These are phyloP conservation scores for Leccinellum rugosiceps DNA, from an alignment of 768 basidiomycete genomes.

Conservation along the genomic window DNA sequence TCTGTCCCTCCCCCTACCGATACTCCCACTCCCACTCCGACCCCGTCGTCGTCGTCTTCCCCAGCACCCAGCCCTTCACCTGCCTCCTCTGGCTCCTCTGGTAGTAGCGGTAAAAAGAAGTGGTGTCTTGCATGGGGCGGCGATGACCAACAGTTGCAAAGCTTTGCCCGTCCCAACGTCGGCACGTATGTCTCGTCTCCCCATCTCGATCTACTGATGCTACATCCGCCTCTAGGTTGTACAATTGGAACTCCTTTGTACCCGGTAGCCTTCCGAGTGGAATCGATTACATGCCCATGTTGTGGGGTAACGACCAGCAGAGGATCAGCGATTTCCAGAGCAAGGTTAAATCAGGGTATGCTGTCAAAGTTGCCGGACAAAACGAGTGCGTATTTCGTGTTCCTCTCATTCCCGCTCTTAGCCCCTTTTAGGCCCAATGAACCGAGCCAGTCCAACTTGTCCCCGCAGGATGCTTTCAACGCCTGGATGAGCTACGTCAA, in stretches of 20 bases:
- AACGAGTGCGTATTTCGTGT: conserved; percentile 62
- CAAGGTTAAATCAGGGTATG: conserved; percentile 48
- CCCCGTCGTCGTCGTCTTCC: conserved; percentile 13
- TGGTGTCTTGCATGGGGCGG: conserved; percentile 66
- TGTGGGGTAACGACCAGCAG: conserved; percentile 51
- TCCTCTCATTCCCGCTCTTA: conserved; percentile 6
- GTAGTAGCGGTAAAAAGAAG: conserved; percentile 36
- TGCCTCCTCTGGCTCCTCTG: background rate
- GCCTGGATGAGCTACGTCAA: conserved; percentile 63
- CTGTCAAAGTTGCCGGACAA: conserved; percentile 48
- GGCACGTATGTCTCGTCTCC: conserved; percentile 34
- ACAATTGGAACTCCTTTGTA: conserved; percentile 63
- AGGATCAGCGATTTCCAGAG: conserved; percentile 44
- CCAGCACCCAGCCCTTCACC: conserved; percentile 15
- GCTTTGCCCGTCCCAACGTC: conserved; percentile 45
- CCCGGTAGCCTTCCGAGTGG: conserved; percentile 38
- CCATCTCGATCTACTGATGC: background rate
- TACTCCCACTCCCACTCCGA: background rate
- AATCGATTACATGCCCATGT: conserved; percentile 55
- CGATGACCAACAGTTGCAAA: conserved; percentile 41
- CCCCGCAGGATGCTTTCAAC: conserved; percentile 41
- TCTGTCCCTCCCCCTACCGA: background rate
- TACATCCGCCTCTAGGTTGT: conserved; percentile 36
- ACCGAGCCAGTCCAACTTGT: conserved; percentile 56
- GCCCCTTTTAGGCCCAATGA: conserved; percentile 59